Evolutionary conservation across 345 rosid species (phyloP).

Genomic region (Arabis alpina): DNA sequence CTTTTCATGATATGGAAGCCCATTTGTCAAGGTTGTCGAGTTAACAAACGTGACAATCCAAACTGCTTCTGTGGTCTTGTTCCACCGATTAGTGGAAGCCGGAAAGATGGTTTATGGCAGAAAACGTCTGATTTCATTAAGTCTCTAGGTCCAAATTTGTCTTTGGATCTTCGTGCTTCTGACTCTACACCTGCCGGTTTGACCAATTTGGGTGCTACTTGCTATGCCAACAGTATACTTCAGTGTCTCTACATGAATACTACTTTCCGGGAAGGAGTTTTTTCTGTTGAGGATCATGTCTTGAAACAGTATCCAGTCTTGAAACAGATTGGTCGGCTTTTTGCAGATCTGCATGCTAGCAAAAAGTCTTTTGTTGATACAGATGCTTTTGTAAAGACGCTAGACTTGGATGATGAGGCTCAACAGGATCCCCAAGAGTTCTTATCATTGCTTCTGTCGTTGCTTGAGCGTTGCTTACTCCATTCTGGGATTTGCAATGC

Average conservation of each 20-base stretch:
- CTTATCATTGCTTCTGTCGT: constrained; percentile 82
- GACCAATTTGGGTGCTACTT: constrained; percentile 92
- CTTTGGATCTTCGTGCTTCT: constrained; percentile 66
- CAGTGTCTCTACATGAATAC: constrained; percentile 91
- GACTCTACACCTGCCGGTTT: constrained; percentile 84
- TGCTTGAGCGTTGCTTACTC: constrained; percentile 85
- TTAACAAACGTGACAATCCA: constrained; percentile 89
- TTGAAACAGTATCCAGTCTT: constrained; percentile 77
- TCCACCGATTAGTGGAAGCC: constrained; percentile 82
- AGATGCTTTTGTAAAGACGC: constrained; percentile 87
- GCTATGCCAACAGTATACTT: constrained; percentile 97
- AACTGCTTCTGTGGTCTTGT: constrained; percentile 90
- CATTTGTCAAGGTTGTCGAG: constrained; percentile 91
- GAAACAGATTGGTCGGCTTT: constrained; percentile 85
- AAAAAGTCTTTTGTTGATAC: constrained; percentile 85
- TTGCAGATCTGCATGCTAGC: constrained; percentile 83
- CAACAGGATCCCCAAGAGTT: constrained; percentile 99
- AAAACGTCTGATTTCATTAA: constrained; percentile 70
- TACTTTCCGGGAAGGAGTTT: constrained; percentile 77
- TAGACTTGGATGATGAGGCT: constrained; percentile 90
- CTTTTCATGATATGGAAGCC: constrained; percentile 78
- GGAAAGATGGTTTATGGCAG: constrained; percentile 94
- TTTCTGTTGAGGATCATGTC: constrained; percentile 77
- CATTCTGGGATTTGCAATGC: constrained; percentile 65
- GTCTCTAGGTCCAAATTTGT: constrained; percentile 72